These are phyloP conservation scores for Crataegus laevigata DNA, from an alignment of 306 rosid species.

Conservation along the genomic window DNA sequence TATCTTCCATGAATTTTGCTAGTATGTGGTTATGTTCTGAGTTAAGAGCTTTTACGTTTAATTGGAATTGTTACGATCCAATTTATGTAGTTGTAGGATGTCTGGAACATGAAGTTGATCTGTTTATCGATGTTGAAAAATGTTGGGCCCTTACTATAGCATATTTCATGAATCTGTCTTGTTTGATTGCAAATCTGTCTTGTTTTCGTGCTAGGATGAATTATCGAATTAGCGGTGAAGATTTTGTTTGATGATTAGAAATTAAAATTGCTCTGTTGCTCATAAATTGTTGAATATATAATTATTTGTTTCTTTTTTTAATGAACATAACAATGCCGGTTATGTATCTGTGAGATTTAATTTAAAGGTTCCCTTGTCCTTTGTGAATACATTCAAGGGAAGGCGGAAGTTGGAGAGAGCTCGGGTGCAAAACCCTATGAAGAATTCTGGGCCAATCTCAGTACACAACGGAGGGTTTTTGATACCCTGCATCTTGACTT, in stretches of 20 bases:
- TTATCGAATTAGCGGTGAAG: too few species aligned
- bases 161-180: not conserved
- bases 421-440: slow-evolving; percentile 41
- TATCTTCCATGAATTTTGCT: too few species aligned
- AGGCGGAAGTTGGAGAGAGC: too few species aligned
- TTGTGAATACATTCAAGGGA: too few species aligned
- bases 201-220: not conserved
- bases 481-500: too few species aligned
- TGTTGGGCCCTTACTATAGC: not conserved
- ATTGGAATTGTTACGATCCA: too few species aligned
- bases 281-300: too few species aligned
- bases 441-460: slow-evolving; percentile 78
- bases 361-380: not conserved
- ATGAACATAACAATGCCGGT: not conserved
- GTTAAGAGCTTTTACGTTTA: not conserved
- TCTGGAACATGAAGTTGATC: not conserved
- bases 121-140: not conserved
- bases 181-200: not conserved
- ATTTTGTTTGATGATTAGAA: too few species aligned
- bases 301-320: too few species aligned
- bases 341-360: not conserved
- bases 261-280: too few species aligned
- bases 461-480: too few species aligned
- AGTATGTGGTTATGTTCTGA: too few species aligned
- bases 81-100: not conserved